Percentiles rank a stretch among this genome's conserved stretches.
Conservation (phyloP, 441 rosid genomes). For the Corymbia calophylla region DNA sequence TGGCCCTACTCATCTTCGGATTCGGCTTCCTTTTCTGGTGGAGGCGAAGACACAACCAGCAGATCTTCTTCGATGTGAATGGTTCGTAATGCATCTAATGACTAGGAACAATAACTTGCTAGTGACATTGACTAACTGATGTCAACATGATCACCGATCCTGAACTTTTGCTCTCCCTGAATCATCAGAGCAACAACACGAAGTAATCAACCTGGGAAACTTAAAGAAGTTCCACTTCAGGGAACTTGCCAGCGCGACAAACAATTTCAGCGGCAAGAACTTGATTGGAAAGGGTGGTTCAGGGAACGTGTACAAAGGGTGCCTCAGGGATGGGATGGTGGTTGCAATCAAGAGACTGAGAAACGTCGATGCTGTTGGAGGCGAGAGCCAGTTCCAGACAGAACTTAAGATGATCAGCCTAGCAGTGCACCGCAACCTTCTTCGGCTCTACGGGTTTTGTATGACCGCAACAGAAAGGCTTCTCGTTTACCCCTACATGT, state of each 20-base stretch:
- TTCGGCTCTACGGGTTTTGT: slow-evolving; percentile 7
- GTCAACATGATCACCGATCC: not conserved
- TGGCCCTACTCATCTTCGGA: not conserved
- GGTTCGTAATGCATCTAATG: not conserved
- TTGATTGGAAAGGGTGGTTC: slow-evolving; percentile 15
- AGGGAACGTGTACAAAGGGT: slow-evolving; percentile 10
- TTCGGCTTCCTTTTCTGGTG: slow-evolving; percentile 3
- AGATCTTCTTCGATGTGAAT: slow-evolving; percentile 13
- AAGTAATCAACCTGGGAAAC: slow-evolving; percentile 8
- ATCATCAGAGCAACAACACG: slow-evolving; percentile 5
- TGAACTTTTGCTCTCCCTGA: not conserved
- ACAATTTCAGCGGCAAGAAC: slow-evolving; percentile 13
- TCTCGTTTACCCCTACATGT: slow-evolving; percentile 14
- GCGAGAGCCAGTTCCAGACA: slow-evolving; percentile 3
- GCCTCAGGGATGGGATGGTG: slow-evolving; percentile 4
- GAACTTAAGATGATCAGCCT: slow-evolving; percentile 15
- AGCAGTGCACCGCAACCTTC: slow-evolving; percentile 12
- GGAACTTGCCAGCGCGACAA: slow-evolving; percentile 4
- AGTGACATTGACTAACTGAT: not conserved
- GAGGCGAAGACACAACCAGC: slow-evolving; percentile 5
- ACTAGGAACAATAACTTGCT: not conserved
- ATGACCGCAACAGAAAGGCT: slow-evolving; percentile 6
- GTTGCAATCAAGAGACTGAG: slow-evolving; percentile 11
- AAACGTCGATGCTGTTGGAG: not conserved
- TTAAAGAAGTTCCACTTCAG: slow-evolving; percentile 10